phyloP scores from a whole-genome alignment of 495 filamentous ascomycete genomes.

The Aspergillus bridgeri region DNA sequence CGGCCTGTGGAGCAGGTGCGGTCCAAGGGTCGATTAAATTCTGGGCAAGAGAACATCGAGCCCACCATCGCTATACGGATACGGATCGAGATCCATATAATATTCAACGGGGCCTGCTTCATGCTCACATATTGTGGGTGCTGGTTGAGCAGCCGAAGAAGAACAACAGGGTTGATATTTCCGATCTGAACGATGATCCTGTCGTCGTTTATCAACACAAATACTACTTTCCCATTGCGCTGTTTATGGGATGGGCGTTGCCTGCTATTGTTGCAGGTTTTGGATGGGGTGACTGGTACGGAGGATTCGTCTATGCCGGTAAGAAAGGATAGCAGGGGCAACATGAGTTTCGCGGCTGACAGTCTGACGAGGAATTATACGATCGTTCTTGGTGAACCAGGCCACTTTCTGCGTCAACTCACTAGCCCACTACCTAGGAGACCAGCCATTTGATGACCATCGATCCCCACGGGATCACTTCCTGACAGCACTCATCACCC shows the following conservation, averaged over 20 bases:
- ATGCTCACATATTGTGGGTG: slow-evolving; percentile 84
- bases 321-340: no score
- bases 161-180: slow-evolving; percentile 80
- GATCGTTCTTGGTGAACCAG: slow-evolving; percentile 88
- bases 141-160: slow-evolving; percentile 65
- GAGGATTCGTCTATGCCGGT: slow-evolving; percentile 74
- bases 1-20: slow-evolving; percentile 76
- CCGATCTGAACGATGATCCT: slow-evolving; percentile 78
- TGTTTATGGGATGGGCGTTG: slow-evolving; percentile 76
- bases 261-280: slow-evolving; percentile 71
- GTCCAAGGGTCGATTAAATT: slow-evolving; percentile 86
- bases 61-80: slow-evolving; percentile 92
- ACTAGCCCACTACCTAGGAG: slow-evolving; percentile 86
- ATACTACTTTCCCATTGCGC: slow-evolving; percentile 72
- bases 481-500: slow-evolving; percentile 78
- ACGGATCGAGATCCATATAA: slow-evolving; percentile 92
- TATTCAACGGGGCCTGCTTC: slow-evolving; percentile 82
- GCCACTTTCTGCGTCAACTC: slow-evolving; percentile 94
- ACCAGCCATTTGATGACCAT: slow-evolving; percentile 88
- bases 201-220: slow-evolving; percentile 81
- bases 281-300: slow-evolving; percentile 73
- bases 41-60: slow-evolving; percentile 89
- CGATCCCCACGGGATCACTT: slow-evolving; percentile 85
- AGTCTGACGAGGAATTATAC: slow-evolving; percentile 57
- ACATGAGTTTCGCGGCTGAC: no score